Evolutionary conservation across 2,329 filamentous ascomycete species (phyloP).

Genomic region (Diaporthe sp.): DNA sequence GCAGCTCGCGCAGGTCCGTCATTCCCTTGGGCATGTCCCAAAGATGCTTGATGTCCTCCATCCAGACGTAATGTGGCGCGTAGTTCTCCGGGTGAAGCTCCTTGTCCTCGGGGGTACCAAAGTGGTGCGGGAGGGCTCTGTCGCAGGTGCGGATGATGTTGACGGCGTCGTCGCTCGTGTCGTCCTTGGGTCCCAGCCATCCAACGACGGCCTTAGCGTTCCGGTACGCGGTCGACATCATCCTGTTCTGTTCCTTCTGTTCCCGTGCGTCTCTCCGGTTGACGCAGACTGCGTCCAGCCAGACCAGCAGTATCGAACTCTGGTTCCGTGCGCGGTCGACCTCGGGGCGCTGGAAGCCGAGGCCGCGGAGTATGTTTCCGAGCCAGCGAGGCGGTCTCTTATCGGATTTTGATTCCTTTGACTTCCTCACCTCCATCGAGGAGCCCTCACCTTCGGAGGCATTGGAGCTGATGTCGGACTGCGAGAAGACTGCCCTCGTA

Average conservation of each 20-base stretch:
- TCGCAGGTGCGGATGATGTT: conserved; percentile 36
- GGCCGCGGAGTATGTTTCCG: conserved; percentile 16
- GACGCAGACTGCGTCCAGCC: conserved; percentile 42
- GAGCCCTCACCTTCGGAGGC: not conserved
- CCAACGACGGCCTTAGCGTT: conserved; percentile 39
- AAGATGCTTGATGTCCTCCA: conserved; percentile 36
- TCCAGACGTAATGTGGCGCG: conserved; percentile 42
- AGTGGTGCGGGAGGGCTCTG: conserved; percentile 44
- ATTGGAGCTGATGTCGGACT: not conserved
- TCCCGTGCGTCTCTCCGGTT: conserved; percentile 38
- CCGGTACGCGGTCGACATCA: conserved; percentile 40
- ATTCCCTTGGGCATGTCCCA: conserved; percentile 1
- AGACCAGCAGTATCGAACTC: conserved; percentile 35
- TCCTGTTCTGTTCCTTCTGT: conserved; percentile 38
- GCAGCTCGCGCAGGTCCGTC: not conserved
- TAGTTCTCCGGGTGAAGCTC: conserved; percentile 48
- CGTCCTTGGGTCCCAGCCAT: conserved; percentile 38
- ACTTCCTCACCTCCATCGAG: not conserved
- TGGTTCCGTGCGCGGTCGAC: not conserved
- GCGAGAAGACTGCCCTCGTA: conserved; percentile 25
- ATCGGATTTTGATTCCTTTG: not conserved
- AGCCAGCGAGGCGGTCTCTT: conserved; percentile 31
- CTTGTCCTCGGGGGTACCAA: conserved; percentile 47
- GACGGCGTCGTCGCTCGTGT: conserved; percentile 28
- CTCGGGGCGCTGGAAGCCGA: conserved; percentile 23